Evolutionary conservation across 352 stramenopile species (phyloP).

Genomic region (Globisporangium uncinulatum): DNA sequence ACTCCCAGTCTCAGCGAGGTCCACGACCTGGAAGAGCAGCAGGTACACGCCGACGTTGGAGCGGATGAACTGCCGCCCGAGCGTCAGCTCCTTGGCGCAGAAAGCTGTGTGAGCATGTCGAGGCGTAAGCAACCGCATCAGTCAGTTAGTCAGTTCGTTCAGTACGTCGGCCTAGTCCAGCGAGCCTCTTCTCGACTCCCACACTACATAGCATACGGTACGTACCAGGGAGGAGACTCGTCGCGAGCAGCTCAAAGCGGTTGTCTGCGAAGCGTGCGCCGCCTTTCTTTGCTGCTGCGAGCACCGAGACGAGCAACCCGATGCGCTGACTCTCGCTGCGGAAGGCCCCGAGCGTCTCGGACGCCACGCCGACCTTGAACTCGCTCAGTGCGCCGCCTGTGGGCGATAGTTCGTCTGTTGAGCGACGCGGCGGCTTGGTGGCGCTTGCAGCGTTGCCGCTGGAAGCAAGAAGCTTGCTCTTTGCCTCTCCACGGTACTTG

Average conservation of each 20-base stretch:
- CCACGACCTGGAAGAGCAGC: constrained; percentile 58
- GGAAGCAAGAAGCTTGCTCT: constrained; percentile 6
- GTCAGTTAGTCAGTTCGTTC: background rate
- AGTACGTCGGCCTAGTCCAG: background rate
- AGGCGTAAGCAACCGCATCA: no score
- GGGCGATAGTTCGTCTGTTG: constrained; percentile 16
- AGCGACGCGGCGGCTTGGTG: background rate
- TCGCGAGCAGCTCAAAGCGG: constrained; percentile 45
- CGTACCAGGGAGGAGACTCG: constrained; percentile 54
- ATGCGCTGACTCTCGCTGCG: constrained; percentile 46
- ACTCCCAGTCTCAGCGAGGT: constrained; percentile 43
- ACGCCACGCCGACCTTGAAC: constrained; percentile 66
- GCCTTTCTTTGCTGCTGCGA: constrained; percentile 24
- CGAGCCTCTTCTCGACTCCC: no score
- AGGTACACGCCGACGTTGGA: constrained; percentile 38
- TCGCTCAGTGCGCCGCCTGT: constrained; percentile 33
- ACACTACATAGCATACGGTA: background rate
- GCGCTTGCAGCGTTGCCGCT: background rate
- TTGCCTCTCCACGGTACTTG: constrained; percentile 54
- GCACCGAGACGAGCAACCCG: constrained; percentile 52
- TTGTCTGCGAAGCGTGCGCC: constrained; percentile 43
- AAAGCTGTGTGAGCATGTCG: constrained; percentile 21
- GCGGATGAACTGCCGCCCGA: constrained; percentile 40
- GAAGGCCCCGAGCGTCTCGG: constrained; percentile 57
- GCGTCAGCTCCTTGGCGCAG: constrained; percentile 48